These are phyloP conservation scores for Pelargonium fulgidum DNA, from an alignment of 441 rosid species.

Conservation along the genomic window DNA sequence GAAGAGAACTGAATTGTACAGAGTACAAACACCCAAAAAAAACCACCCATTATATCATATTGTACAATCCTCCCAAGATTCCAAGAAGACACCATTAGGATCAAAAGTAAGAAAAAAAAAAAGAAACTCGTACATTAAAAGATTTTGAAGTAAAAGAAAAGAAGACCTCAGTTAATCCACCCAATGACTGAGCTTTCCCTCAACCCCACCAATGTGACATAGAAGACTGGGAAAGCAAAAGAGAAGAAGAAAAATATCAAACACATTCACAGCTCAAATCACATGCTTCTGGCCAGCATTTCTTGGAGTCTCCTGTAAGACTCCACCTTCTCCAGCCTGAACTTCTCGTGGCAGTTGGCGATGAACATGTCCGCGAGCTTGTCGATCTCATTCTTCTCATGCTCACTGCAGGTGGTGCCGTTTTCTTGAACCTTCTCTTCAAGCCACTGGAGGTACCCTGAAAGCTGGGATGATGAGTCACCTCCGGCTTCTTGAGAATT, in stretches of 20 bases:
- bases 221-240: constrained; percentile 5
- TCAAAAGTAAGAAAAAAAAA: background rate
- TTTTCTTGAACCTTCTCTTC: constrained; percentile 38
- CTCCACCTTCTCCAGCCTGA: constrained; percentile 83
- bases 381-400: constrained; percentile 53
- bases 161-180: background rate
- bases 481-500: constrained; percentile 33
- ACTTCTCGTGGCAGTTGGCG: constrained; percentile 68
- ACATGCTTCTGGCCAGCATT: constrained; percentile 60
- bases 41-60: constrained; percentile 1
- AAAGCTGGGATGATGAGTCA: constrained; percentile 33
- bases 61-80: constrained; percentile 7
- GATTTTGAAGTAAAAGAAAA: background rate
- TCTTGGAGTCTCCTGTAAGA: constrained; percentile 80
- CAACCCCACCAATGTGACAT: constrained; percentile 8
- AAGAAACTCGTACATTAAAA: too few relatives aligned
- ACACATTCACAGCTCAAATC: constrained; percentile 15
- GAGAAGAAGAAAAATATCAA: constrained; percentile 3
- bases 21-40: background rate
- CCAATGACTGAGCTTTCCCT: constrained; percentile 6
- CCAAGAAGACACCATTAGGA: constrained; percentile 3
- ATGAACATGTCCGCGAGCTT: constrained; percentile 72
- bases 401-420: constrained; percentile 10
- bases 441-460: constrained; percentile 63
- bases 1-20: constrained; percentile 5